These are phyloP conservation scores for Trichosporon ovoides DNA, from an alignment of 1,284 basidiomycete genomes.

Conservation along the genomic window DNA sequence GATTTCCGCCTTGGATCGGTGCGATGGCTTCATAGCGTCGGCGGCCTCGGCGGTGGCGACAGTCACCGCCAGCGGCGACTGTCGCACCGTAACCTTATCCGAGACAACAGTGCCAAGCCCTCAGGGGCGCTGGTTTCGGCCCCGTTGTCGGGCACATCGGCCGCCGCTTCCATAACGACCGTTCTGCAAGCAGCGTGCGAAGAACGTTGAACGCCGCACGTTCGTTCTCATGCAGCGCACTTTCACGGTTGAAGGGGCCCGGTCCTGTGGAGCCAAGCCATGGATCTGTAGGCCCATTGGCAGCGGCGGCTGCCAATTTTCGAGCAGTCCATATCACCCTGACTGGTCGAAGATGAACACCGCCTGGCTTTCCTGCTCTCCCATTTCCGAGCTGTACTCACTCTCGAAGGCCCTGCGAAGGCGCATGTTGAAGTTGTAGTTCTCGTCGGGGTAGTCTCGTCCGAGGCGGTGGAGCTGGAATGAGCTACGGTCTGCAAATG, in stretches of 20 bases:
- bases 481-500: too few relatives aligned
- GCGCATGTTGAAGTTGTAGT: constrained; percentile 48
- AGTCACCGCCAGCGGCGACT: background rate
- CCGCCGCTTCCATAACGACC: background rate
- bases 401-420: constrained; percentile 48
- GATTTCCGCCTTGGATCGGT: background rate
- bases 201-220: background rate
- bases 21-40: background rate
- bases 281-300: background rate
- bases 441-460: constrained; percentile 48
- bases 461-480: constrained; percentile 46
- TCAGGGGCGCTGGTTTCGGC: background rate
- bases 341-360: background rate
- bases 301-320: background rate
- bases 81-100: background rate
- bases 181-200: background rate
- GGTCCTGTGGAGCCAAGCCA: background rate
- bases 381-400: constrained; percentile 21
- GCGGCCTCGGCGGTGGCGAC: background rate
- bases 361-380: background rate
- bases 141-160: background rate
- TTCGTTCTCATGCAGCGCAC: background rate
- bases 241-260: background rate
- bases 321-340: background rate
- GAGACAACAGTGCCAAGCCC: background rate